Evolutionary conservation across 2,329 filamentous ascomycete genomes (phyloP).

Genomic region (Diaporthe vaccinii): DNA sequence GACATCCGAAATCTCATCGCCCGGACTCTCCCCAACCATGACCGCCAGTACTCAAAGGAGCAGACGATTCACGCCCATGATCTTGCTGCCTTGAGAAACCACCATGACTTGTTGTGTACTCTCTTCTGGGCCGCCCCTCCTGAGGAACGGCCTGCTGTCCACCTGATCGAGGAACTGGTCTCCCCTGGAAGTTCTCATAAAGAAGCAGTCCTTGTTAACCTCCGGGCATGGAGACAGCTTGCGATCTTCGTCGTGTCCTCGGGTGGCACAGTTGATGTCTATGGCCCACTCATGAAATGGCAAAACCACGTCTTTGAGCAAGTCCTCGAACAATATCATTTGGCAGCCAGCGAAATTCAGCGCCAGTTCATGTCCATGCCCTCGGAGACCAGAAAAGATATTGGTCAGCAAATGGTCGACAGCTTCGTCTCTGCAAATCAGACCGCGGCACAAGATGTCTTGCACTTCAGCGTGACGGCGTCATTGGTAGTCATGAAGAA

Average conservation of each 20-base stretch:
- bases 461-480: slow-evolving; percentile 62
- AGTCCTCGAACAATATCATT: slow-evolving; percentile 69
- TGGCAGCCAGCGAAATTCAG: slow-evolving; percentile 68
- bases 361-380: slow-evolving; percentile 66
- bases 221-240: slow-evolving; percentile 74
- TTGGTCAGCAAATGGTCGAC: slow-evolving; percentile 61
- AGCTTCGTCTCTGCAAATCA: slow-evolving; percentile 66
- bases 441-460: slow-evolving; percentile 65
- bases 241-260: slow-evolving; percentile 69
- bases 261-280: slow-evolving; percentile 56
- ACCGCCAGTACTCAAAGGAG: slow-evolving; percentile 74
- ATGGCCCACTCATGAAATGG: slow-evolving; percentile 68
- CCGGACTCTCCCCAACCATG: slow-evolving; percentile 75
- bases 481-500: slow-evolving; percentile 66
- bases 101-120: slow-evolving; percentile 76
- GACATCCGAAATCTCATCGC: slow-evolving; percentile 73
- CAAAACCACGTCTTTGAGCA: slow-evolving; percentile 70
- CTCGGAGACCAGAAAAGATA: slow-evolving; percentile 57
- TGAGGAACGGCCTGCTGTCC: slow-evolving; percentile 65
- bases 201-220: slow-evolving; percentile 74
- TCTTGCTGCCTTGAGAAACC: slow-evolving; percentile 74
- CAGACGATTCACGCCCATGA: slow-evolving; percentile 71
- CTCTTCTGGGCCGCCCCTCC: slow-evolving; percentile 74
- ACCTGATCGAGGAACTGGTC: slow-evolving; percentile 72
- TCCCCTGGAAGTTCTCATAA: slow-evolving; percentile 72